These are phyloP conservation scores for Millerago galiae DNA, from an alignment of 805 yeast species.

Conservation along the genomic window DNA sequence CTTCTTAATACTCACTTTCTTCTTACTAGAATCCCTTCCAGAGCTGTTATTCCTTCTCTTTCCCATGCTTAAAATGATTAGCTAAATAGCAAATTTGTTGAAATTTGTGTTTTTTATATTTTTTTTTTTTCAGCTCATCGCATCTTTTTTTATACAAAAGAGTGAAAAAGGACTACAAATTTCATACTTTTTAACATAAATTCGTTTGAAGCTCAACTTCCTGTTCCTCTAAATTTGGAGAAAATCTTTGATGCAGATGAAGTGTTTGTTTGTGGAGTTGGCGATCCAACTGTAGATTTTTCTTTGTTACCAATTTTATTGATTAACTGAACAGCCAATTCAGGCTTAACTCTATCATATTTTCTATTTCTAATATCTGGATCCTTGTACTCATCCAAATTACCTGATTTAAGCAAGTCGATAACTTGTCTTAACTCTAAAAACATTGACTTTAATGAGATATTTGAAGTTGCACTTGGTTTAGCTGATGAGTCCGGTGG, in stretches of 20 bases:
- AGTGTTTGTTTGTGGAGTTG: conserved; percentile 1
- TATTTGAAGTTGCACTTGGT: conserved; percentile 23
- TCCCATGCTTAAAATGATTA: background rate
- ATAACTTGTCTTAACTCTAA: conserved; percentile 76
- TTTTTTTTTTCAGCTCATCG: conserved; percentile 1
- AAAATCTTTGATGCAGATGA: conserved; percentile 10
- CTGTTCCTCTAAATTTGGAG: conserved; percentile 5
- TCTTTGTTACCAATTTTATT: conserved; percentile 36
- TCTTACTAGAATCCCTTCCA: background rate
- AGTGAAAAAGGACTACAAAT: background rate
- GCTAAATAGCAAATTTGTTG: background rate
- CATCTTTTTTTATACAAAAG: too few species aligned
- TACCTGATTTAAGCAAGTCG: conserved; percentile 59
- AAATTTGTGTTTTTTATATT: background rate
- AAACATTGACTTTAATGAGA: conserved; percentile 65
- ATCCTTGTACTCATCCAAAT: conserved; percentile 56
- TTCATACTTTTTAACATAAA: background rate
- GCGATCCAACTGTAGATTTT: background rate
- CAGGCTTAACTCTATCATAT: conserved; percentile 69
- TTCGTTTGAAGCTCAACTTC: background rate
- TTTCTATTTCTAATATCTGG: conserved; percentile 51
- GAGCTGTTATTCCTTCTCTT: conserved; percentile 1
- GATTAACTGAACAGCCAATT: conserved; percentile 57
- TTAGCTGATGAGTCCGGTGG: conserved; percentile 15
- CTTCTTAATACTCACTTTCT: background rate